phyloP scores from a whole-genome alignment of 2,329 filamentous ascomycete species.

The Curvularia lunata region DNA sequence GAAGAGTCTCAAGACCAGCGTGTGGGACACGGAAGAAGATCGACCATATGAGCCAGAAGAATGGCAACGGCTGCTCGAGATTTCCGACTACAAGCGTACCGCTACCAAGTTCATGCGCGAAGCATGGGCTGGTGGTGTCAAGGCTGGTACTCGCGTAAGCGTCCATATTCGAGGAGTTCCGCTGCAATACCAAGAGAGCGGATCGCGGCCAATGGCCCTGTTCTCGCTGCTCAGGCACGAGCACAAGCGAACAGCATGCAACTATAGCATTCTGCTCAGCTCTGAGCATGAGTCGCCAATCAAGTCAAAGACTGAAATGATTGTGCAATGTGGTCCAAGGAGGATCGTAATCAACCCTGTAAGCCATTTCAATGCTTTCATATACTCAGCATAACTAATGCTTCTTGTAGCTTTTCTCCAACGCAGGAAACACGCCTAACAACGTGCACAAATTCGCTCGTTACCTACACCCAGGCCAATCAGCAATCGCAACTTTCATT shows the following conservation, averaged over 20 bases:
- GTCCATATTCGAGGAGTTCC: slow-evolving; percentile 73
- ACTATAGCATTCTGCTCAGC: slow-evolving; percentile 86
- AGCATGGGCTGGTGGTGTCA: slow-evolving; percentile 85
- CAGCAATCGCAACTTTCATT: slow-evolving; percentile 86
- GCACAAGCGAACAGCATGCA: slow-evolving; percentile 85
- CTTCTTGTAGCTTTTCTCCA: slow-evolving; percentile 70
- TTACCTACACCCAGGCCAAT: slow-evolving; percentile 88
- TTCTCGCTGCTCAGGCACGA: slow-evolving; percentile 93
- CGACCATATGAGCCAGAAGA: slow-evolving; percentile 85
- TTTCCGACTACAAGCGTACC: slow-evolving; percentile 88
- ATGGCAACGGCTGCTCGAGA: slow-evolving; percentile 83
- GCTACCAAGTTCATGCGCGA: slow-evolving; percentile 79
- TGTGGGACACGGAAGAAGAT: slow-evolving; percentile 90
- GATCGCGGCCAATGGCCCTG: slow-evolving; percentile 69
- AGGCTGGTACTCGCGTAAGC: slow-evolving; percentile 80
- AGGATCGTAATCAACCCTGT: slow-evolving; percentile 82
- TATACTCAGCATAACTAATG: slow-evolving; percentile 8
- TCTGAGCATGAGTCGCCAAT: slow-evolving; percentile 77
- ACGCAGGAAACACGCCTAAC: slow-evolving; percentile 88
- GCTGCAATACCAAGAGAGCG: slow-evolving; percentile 58
- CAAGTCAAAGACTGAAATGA: slow-evolving; percentile 89
- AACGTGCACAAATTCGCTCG: slow-evolving; percentile 97
- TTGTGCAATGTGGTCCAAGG: slow-evolving; percentile 88
- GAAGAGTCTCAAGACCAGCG: slow-evolving; percentile 86
- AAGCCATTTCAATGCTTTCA: slow-evolving; percentile 13